Evolutionary conservation across 2,329 filamentous ascomycete genomes (phyloP), one percentile per base, ranked within the genome.

Genomic region (Colletotrichum salicis): DNA sequence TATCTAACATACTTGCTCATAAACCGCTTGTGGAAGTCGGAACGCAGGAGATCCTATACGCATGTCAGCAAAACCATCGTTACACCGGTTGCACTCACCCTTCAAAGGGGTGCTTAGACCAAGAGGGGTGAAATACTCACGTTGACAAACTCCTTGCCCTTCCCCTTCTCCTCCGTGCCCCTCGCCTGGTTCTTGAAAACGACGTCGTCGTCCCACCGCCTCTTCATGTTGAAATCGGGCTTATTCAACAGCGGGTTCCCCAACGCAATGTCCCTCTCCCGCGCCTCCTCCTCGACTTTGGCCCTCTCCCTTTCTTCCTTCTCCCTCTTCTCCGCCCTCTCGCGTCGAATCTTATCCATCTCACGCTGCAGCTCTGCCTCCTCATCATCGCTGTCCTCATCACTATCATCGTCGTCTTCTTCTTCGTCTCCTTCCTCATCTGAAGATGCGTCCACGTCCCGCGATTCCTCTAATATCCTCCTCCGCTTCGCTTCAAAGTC

Each of bases 101-200:
- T 27, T 29, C 8, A 48, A 10, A 22, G 8, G 8, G 4, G 19
- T 48, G 19, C 15, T 48, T 48, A 10, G 54, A 56, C 56, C 19
- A 55, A 19, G 37, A 58, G 48, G 59, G 52, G 37, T 56, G 58
- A 1, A 68, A 71, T 45, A 85, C 91, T 84, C 81, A 94, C 95
- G 80, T 99, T 99, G 82, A 99, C 95, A 84, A 99, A 99, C 82
- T 97, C 95, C 85, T 96, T 97, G 83, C 89, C 90, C 85, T 95
- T 90, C 74, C 92, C 91, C 85, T 92, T 95, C 74, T 98, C 94
- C 79, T 98, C 96, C 0, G 95, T 97, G 10, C 96, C 96, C 71
- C 96, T 89, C 41, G 96, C 96, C 84, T 99, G 96, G 82, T 99
- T 99, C 86, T 97, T 98, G 85, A 99, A 99, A 3, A 99, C 95